A percentile compares a stretch with the other conserved stretches of the same genome.
Evolutionary conservation across 169 alveolate species (phyloP).

Genomic region (Amoebophrya sp.): DNA sequence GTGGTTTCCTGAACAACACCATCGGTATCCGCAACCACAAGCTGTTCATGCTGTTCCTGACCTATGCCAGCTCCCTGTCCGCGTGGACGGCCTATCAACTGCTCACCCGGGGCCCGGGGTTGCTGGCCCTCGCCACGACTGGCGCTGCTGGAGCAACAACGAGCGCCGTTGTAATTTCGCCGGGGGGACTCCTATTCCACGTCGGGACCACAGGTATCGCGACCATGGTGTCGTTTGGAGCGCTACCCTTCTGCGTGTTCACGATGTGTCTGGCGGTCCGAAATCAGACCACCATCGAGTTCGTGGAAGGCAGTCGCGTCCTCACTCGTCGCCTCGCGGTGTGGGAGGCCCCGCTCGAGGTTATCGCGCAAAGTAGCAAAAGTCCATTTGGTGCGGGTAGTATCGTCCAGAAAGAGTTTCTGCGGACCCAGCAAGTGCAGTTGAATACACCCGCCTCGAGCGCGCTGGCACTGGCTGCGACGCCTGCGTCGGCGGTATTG

Average conservation of each 20-base stretch:
- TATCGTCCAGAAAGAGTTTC: no score
- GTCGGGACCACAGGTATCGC: not conserved
- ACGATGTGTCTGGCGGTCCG: not conserved
- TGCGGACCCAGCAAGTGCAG: no score
- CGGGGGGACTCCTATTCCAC: no score
- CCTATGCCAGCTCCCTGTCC: not conserved
- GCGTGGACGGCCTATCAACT: not conserved
- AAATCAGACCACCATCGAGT: not conserved
- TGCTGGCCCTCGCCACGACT: no score
- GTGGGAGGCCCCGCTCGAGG: no score
- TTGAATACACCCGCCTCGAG: no score
- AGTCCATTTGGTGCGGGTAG: no score
- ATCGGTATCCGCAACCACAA: not conserved
- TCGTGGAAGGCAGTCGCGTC: not conserved
- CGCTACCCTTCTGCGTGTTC: not conserved
- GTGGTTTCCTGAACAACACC: conserved; percentile 63
- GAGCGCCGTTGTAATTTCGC: not conserved
- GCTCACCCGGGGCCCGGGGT: no score
- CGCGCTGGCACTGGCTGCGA: no score
- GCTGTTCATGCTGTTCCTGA: not conserved
- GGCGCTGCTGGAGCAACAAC: not conserved
- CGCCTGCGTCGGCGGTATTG: no score
- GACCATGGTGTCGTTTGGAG: not conserved
- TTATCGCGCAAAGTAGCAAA: no score
- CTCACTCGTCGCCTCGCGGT: not conserved